Conservation (phyloP, 768 basidiomycete genomes). For the Boletus sensibilis region DNA sequence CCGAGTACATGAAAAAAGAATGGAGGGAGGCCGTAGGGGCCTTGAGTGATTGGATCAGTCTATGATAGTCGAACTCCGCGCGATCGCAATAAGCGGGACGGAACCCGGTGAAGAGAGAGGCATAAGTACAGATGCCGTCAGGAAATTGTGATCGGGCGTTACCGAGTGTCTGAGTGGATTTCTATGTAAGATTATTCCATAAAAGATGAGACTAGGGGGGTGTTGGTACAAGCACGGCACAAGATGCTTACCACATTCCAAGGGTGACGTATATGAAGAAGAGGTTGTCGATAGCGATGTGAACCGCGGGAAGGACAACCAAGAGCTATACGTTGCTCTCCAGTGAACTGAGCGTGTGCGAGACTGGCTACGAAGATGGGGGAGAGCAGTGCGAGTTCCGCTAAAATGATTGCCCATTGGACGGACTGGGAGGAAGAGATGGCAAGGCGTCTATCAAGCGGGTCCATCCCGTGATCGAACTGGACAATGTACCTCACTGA, state of each 20-base stretch:
- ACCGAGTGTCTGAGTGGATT: constrained; percentile 13
- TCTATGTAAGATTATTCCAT: constrained; percentile 19
- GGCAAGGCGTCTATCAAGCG: constrained; percentile 19
- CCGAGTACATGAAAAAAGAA: constrained; percentile 12
- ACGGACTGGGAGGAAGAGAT: constrained; percentile 4
- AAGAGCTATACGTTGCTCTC: not conserved
- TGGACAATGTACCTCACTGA: constrained; percentile 34
- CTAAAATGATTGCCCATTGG: constrained; percentile 10
- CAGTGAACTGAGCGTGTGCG: not conserved
- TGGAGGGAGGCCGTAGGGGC: constrained; percentile 18
- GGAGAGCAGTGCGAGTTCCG: not conserved
- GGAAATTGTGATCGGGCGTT: constrained; percentile 26
- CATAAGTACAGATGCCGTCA: constrained; percentile 27
- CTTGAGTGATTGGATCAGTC: constrained; percentile 25
- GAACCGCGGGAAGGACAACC: constrained; percentile 10
- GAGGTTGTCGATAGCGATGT: constrained; percentile 5
- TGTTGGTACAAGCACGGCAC: constrained; percentile 19
- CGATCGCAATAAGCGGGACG: constrained; percentile 29
- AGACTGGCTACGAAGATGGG: not conserved
- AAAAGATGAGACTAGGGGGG: constrained; percentile 9
- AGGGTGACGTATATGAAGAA: constrained; percentile 25
- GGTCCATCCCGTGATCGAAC: constrained; percentile 21
- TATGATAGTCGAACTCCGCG: constrained; percentile 23
- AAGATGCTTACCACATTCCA: constrained; percentile 16
- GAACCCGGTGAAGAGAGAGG: constrained; percentile 28